Evolutionary conservation across 805 yeast genomes (phyloP).

Genomic region (Myxozyma neotropica): DNA sequence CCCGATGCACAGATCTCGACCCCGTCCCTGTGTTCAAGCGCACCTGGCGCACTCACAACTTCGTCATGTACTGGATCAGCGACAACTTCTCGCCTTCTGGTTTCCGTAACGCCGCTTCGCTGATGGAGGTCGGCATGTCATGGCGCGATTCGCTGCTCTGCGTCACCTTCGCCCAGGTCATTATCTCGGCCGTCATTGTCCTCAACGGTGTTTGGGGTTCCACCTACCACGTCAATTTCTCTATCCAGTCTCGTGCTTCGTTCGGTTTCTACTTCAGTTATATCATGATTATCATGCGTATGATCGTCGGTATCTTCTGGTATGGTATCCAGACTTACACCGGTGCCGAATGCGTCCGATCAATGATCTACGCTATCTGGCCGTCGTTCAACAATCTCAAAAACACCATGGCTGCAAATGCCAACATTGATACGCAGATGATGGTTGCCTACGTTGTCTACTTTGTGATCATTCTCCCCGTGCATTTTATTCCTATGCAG

Average conservation of each 20-base stretch:
- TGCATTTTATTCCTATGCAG: constrained; percentile 80
- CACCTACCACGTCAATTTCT: constrained; percentile 54
- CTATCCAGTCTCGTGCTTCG: constrained; percentile 49
- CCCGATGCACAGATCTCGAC: constrained; percentile 23
- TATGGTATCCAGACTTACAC: constrained; percentile 83
- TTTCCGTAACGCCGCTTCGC: constrained; percentile 49
- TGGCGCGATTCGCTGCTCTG: constrained; percentile 51
- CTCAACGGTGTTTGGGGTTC: constrained; percentile 53
- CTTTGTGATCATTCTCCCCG: constrained; percentile 79
- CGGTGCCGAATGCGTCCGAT: constrained; percentile 77
- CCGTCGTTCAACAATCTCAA: constrained; percentile 45
- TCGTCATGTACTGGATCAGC: constrained; percentile 39
- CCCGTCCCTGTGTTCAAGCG: constrained; percentile 42
- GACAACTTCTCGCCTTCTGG: constrained; percentile 45
- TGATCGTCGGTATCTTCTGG: constrained; percentile 86
- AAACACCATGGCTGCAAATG: constrained; percentile 45
- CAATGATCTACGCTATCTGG: constrained; percentile 77
- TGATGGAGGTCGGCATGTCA: constrained; percentile 49
- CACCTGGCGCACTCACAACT: constrained; percentile 52
- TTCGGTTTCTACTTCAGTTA: constrained; percentile 83
- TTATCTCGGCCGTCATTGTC: constrained; percentile 48
- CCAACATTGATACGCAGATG: constrained; percentile 47
- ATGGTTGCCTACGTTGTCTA: constrained; percentile 78
- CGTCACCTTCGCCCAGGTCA: constrained; percentile 47
- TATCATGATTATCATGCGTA: constrained; percentile 70